These are phyloP conservation scores for Paraconiothyrium sp. DNA, from an alignment of 2,329 filamentous ascomycete species.

Conservation along the genomic window DNA sequence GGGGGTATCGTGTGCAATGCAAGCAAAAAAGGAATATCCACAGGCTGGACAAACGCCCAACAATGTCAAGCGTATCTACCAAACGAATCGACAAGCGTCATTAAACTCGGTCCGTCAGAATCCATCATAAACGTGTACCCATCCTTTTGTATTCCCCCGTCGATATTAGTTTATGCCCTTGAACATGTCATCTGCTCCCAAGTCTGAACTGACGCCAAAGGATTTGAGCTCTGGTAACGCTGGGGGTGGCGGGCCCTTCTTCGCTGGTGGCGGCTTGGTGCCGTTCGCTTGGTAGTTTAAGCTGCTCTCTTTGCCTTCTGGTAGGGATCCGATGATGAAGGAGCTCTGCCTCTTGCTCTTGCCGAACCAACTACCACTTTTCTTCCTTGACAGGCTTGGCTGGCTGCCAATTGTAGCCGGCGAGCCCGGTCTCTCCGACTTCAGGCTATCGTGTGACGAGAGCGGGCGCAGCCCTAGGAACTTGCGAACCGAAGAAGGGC, in stretches of 20 bases:
- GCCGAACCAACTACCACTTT: slow-evolving; percentile 53
- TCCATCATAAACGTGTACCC: slow-evolving; percentile 33
- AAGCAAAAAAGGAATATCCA: slow-evolving; percentile 44
- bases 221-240: slow-evolving; percentile 50
- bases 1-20: slow-evolving; percentile 51
- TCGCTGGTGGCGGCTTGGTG: slow-evolving; percentile 30
- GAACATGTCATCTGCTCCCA: slow-evolving; percentile 52
- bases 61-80: slow-evolving; percentile 29
- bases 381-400: slow-evolving; percentile 45
- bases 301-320: slow-evolving; percentile 44
- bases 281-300: slow-evolving; percentile 32
- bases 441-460: slow-evolving; percentile 48
- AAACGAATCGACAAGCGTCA: slow-evolving; percentile 42
- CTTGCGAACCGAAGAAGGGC: slow-evolving; percentile 52
- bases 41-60: slow-evolving; percentile 42
- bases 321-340: slow-evolving; percentile 43
- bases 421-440: slow-evolving; percentile 47
- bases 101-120: slow-evolving; percentile 44
- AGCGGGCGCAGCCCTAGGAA: slow-evolving; percentile 52
- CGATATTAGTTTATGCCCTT: slow-evolving; percentile 49
- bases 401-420: slow-evolving; percentile 47
- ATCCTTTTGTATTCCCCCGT: slow-evolving; percentile 15
- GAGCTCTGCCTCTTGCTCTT: slow-evolving; percentile 51
- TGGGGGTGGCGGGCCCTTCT: slow-evolving; percentile 51
- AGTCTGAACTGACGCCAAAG: slow-evolving; percentile 48